These are phyloP conservation scores for Ceratocystis destructans DNA, from an alignment of 2,329 filamentous ascomycete genomes.

Conservation along the genomic window DNA sequence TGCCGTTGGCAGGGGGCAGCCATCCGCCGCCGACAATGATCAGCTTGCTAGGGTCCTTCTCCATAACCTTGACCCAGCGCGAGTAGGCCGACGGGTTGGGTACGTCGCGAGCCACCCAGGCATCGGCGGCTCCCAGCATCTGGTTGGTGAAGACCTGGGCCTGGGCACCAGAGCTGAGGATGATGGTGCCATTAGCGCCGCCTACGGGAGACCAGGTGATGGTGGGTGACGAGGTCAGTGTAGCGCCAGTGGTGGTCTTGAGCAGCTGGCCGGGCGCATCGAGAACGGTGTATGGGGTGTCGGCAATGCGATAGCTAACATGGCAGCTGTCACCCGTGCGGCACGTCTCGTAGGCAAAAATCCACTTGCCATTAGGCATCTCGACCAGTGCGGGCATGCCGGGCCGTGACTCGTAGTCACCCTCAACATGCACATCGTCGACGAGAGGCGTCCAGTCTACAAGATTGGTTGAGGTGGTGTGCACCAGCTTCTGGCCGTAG, in stretches of 20 bases:
- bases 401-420: slow-evolving; percentile 41
- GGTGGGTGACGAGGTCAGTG: slow-evolving; percentile 29
- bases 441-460: slow-evolving; percentile 44
- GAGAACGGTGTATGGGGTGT: slow-evolving; percentile 28
- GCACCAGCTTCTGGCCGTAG: slow-evolving; percentile 55
- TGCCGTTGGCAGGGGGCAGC: slow-evolving; percentile 35
- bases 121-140: slow-evolving; percentile 27
- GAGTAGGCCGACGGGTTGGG: slow-evolving; percentile 29
- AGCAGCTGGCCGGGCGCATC: slow-evolving; percentile 25
- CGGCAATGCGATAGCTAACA: slow-evolving; percentile 33
- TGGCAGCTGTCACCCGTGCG: slow-evolving; percentile 33
- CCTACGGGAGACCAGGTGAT: slow-evolving; percentile 33
- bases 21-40: slow-evolving; percentile 34
- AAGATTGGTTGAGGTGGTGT: slow-evolving; percentile 48
- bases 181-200: slow-evolving; percentile 33
- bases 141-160: slow-evolving; percentile 32
- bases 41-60: slow-evolving; percentile 26
- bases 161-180: slow-evolving; percentile 29
- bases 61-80: slow-evolving; percentile 27
- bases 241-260: slow-evolving; percentile 25
- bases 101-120: slow-evolving; percentile 28
- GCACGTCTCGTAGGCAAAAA: slow-evolving; percentile 52
- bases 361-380: slow-evolving; percentile 46
- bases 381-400: slow-evolving; percentile 52
- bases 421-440: slow-evolving; percentile 49